phyloP scores from a whole-genome alignment of 352 stramenopile species.

The Blastocystis sp. region DNA sequence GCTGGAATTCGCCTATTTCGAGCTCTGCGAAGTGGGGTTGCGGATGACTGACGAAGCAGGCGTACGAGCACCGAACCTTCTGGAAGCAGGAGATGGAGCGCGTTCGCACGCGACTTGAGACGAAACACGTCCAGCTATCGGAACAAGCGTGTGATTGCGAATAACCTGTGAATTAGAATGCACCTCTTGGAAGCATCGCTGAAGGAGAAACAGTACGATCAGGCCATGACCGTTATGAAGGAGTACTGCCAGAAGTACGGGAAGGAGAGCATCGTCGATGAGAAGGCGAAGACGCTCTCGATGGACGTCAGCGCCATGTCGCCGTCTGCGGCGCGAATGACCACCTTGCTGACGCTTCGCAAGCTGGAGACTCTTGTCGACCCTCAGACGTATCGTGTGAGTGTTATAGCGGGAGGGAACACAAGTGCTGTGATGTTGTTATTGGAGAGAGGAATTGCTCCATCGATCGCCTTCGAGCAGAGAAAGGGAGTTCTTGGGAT shows the following conservation, averaged over 20 bases:
- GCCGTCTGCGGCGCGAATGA: conserved; percentile 17
- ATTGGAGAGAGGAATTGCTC: neutral
- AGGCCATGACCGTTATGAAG: conserved; percentile 3
- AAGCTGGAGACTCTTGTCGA: neutral
- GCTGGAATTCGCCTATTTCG: conserved; percentile 18
- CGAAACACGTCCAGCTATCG: neutral
- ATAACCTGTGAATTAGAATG: neutral
- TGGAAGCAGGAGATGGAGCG: neutral
- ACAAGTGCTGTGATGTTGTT: neutral
- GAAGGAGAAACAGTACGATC: conserved; percentile 23
- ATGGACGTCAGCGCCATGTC: neutral
- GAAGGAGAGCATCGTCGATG: neutral
- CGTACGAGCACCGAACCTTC: neutral
- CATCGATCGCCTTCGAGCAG: neutral
- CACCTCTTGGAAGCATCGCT: neutral
- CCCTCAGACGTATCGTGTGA: no score
- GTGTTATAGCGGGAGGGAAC: neutral
- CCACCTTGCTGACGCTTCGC: neutral
- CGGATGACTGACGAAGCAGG: neutral
- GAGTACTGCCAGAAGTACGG: conserved; percentile 13
- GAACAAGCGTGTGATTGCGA: neutral
- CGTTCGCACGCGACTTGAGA: neutral
- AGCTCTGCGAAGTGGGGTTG: neutral
- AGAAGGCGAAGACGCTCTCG: neutral
- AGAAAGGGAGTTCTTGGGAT: neutral